phyloP scores from a whole-genome alignment of 805 yeast species.

The Sporopachydermia lactativora region DNA sequence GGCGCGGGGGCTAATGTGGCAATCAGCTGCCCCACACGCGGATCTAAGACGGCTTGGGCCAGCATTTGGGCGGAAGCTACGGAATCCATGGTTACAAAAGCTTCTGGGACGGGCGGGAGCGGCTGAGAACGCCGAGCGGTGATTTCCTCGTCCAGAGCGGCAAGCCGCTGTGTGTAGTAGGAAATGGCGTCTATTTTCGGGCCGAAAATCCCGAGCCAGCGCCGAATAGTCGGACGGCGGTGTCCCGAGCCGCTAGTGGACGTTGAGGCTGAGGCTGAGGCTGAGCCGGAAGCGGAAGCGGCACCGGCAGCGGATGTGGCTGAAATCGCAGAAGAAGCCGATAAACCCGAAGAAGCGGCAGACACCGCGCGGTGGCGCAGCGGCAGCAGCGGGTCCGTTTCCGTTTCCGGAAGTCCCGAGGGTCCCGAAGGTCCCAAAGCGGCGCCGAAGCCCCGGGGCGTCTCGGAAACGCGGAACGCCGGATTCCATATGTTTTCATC shows the following conservation, averaged over 20 bases:
- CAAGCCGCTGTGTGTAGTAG: slow-evolving; percentile 21
- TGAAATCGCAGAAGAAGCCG: neutral
- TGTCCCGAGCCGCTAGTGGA: slow-evolving; percentile 9
- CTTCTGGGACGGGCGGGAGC: neutral
- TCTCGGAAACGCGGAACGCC: neutral
- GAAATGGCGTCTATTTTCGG: slow-evolving; percentile 21
- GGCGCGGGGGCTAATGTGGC: slow-evolving; percentile 91
- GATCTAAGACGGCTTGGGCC: slow-evolving; percentile 90
- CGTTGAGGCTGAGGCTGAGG: neutral
- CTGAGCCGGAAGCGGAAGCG: neutral
- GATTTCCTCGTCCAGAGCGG: slow-evolving; percentile 27
- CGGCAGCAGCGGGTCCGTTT: too few relatives aligned
- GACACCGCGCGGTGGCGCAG: neutral
- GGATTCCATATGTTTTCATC: neutral
- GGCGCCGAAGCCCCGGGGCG: neutral
- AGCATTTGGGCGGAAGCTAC: slow-evolving; percentile 95
- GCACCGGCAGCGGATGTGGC: neutral
- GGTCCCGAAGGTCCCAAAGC: neutral
- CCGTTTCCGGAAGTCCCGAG: too few relatives aligned
- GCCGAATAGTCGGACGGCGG: slow-evolving; percentile 13
- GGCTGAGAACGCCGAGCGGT: slow-evolving; percentile 16
- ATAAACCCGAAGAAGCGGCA: neutral
- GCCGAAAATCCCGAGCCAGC: slow-evolving; percentile 14
- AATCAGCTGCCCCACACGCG: slow-evolving; percentile 69
- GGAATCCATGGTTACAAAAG: slow-evolving; percentile 81